Evolutionary conservation across 1,139 yeast species (phyloP).

Genomic region (Dujonia santamariae): DNA sequence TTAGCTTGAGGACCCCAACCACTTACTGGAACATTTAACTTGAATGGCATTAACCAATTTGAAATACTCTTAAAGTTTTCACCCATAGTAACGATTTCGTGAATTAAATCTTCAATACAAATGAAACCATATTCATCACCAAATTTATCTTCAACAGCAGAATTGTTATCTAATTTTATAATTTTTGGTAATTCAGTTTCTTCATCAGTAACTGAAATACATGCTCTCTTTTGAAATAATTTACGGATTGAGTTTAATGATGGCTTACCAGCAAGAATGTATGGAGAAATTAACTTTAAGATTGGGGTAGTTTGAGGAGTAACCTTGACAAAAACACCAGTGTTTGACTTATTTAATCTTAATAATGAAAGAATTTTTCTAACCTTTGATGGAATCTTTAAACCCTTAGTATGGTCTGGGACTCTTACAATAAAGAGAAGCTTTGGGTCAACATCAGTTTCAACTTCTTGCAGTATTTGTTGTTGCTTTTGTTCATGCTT

Average conservation of each 20-base stretch:
- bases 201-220: slow-evolving; percentile 38
- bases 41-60: slow-evolving; percentile 67
- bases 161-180: slow-evolving; percentile 64
- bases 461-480: slow-evolving; percentile 9
- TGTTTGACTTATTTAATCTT: slow-evolving; percentile 56
- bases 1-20: slow-evolving; percentile 69
- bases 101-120: slow-evolving; percentile 77
- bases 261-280: slow-evolving; percentile 70
- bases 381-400: slow-evolving; percentile 66
- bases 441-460: slow-evolving; percentile 37
- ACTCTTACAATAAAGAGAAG: slow-evolving; percentile 66
- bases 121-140: slow-evolving; percentile 65
- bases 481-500: slow-evolving; percentile 38
- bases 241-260: slow-evolving; percentile 68
- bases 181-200: slow-evolving; percentile 23
- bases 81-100: slow-evolving; percentile 62
- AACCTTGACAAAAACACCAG: slow-evolving; percentile 69
- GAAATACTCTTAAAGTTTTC: slow-evolving; percentile 58
- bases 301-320: slow-evolving; percentile 56
- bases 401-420: slow-evolving; percentile 53
- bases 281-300: slow-evolving; percentile 66
- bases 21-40: slow-evolving; percentile 62
- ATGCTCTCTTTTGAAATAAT: slow-evolving; percentile 73
- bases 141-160: slow-evolving; percentile 66
- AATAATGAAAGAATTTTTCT: slow-evolving; percentile 54